Evolutionary conservation across 2,329 filamentous ascomycete genomes (phyloP).

Genomic region (Aspergillus hortae): DNA sequence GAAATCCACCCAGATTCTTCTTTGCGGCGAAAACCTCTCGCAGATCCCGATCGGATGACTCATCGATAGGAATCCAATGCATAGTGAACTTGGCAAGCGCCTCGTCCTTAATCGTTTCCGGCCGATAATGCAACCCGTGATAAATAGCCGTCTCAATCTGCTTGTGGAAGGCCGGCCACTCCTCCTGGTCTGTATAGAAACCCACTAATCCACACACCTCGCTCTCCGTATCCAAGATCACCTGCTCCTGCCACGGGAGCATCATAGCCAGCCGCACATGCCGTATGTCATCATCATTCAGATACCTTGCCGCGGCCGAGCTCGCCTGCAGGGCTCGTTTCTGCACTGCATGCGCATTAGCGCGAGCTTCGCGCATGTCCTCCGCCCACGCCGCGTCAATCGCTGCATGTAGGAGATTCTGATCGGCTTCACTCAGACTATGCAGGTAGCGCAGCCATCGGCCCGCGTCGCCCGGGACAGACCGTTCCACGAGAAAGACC

Average conservation of each 20-base stretch:
- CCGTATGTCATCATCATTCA: background rate
- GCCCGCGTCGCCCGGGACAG: background rate
- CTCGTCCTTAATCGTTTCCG: background rate
- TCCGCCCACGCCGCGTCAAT: background rate
- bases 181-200: background rate
- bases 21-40: background rate
- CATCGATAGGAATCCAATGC: background rate
- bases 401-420: background rate
- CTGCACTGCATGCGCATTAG: background rate
- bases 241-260: background rate
- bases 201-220: background rate
- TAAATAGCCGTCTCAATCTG: background rate
- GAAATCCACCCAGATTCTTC: background rate
- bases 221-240: background rate
- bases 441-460: background rate
- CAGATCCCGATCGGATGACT: background rate
- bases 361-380: background rate
- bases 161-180: background rate
- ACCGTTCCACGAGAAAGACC: background rate
- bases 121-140: background rate
- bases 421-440: background rate
- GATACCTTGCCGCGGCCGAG: background rate
- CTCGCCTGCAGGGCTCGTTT: background rate
- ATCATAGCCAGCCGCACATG: background rate
- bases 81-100: background rate